Conservation (phyloP, 768 basidiomycete species). For the Omphalotus guepiniiformis region DNA sequence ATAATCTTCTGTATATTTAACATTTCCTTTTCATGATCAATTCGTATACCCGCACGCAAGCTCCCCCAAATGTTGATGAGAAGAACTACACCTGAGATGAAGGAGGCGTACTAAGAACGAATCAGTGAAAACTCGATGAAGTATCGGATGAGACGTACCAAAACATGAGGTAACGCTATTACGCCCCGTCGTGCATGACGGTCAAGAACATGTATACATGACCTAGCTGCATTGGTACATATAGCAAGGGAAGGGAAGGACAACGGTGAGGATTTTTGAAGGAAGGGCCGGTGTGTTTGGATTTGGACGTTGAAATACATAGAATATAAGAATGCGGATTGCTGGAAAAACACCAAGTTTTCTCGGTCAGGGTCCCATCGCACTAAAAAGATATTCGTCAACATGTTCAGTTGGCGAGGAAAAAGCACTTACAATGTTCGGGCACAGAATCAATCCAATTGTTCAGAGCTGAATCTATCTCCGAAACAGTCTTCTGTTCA, state of each 20-base stretch:
- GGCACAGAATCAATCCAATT: constrained; percentile 48
- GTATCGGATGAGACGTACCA: constrained; percentile 25
- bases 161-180: constrained; percentile 30
- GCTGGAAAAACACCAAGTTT: constrained; percentile 9
- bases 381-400: constrained; percentile 4
- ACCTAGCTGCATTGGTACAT: constrained; percentile 13
- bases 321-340: constrained; percentile 8
- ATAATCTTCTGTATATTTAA: constrained; percentile 50
- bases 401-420: not conserved
- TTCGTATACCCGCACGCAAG: constrained; percentile 35
- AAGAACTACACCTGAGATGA: constrained; percentile 48
- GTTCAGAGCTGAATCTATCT: constrained; percentile 38
- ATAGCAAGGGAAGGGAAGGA: constrained; percentile 13
- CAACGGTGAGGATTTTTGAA: constrained; percentile 7
- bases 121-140: not conserved
- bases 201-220: constrained; percentile 4
- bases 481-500: constrained; percentile 10
- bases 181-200: constrained; percentile 1
- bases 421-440: constrained; percentile 30
- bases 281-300: constrained; percentile 9
- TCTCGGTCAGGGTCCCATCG: constrained; percentile 8
- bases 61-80: constrained; percentile 55
- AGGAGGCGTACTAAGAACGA: constrained; percentile 25
- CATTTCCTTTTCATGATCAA: constrained; percentile 41
- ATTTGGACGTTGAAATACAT: constrained; percentile 10